Evolutionary conservation across 805 yeast species (phyloP).

Genomic region (Lachancea fermentati): DNA sequence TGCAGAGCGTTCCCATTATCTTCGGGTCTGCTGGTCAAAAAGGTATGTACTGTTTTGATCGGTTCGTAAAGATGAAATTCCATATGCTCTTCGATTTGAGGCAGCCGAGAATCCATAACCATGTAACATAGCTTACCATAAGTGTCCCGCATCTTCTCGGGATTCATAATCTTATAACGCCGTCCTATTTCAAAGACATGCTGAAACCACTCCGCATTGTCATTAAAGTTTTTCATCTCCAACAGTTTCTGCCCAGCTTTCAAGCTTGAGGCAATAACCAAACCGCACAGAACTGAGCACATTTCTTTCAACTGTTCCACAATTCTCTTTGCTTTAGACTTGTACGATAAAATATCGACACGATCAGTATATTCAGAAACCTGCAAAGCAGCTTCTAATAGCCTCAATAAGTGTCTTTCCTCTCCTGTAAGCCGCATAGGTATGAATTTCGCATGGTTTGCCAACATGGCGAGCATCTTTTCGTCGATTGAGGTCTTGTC

Average conservation of each 20-base stretch:
- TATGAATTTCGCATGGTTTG: constrained; percentile 46
- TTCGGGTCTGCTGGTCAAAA: constrained; percentile 38
- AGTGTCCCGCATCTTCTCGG: constrained; percentile 71
- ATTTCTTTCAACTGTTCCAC: constrained; percentile 67
- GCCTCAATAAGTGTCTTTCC: constrained; percentile 61
- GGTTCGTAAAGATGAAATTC: constrained; percentile 75
- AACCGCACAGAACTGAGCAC: constrained; percentile 72
- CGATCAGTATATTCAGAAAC: constrained; percentile 78
- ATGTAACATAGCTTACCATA: constrained; percentile 77
- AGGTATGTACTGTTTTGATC: constrained; percentile 52
- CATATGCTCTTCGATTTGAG: constrained; percentile 64
- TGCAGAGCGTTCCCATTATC: constrained; percentile 34
- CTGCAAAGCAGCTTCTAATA: constrained; percentile 69
- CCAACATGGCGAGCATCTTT: constrained; percentile 35
- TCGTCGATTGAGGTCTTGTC: constrained; percentile 19
- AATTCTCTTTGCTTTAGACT: constrained; percentile 65
- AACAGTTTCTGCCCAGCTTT: constrained; percentile 61
- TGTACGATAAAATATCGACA: constrained; percentile 63
- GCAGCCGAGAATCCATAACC: constrained; percentile 77
- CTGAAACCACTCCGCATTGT: constrained; percentile 70
- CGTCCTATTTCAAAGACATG: constrained; percentile 71
- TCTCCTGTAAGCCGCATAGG: constrained; percentile 64
- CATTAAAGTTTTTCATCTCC: constrained; percentile 60
- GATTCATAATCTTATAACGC: constrained; percentile 78
- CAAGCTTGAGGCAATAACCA: constrained; percentile 72